Conservation (phyloP, 1,284 basidiomycete species). For the Puccinia brachypodii region DNA sequence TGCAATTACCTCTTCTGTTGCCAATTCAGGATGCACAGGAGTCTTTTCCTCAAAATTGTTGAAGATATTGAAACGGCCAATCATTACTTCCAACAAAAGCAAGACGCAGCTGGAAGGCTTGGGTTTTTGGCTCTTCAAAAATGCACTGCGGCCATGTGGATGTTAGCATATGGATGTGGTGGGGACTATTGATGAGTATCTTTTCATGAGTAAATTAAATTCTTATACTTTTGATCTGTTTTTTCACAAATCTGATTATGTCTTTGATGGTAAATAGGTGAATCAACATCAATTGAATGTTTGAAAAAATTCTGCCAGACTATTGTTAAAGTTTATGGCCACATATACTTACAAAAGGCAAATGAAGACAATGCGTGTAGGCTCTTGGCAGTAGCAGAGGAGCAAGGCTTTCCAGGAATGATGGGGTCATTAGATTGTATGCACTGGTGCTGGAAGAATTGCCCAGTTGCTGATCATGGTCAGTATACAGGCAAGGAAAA, state of each 20-base stretch:
- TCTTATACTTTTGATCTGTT: too few relatives aligned
- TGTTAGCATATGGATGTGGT: slow-evolving; percentile 23
- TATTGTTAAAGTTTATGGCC: neutral
- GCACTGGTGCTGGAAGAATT: slow-evolving; percentile 37
- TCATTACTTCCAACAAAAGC: neutral
- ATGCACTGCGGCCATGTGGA: neutral
- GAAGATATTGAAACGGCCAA: slow-evolving; percentile 33
- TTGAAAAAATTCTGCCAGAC: neutral
- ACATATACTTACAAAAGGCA: neutral
- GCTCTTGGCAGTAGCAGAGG: neutral
- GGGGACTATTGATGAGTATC: too few relatives aligned
- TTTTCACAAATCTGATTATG: too few relatives aligned
- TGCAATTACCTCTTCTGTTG: neutral
- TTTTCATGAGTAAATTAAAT: too few relatives aligned
- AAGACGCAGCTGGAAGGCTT: neutral
- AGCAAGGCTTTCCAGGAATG: slow-evolving; percentile 12
- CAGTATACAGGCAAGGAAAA: slow-evolving; percentile 22
- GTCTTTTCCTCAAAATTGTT: neutral
- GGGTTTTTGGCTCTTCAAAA: neutral
- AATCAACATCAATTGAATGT: neutral
- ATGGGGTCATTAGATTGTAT: slow-evolving; percentile 15
- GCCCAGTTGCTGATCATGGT: neutral
- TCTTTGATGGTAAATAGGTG: too few relatives aligned
- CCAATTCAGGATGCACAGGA: neutral
- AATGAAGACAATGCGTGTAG: neutral